Base-by-base conservation (phyloP, 2,329 filamentous ascomycete species). In the Xylariaceae sp. region DNA sequence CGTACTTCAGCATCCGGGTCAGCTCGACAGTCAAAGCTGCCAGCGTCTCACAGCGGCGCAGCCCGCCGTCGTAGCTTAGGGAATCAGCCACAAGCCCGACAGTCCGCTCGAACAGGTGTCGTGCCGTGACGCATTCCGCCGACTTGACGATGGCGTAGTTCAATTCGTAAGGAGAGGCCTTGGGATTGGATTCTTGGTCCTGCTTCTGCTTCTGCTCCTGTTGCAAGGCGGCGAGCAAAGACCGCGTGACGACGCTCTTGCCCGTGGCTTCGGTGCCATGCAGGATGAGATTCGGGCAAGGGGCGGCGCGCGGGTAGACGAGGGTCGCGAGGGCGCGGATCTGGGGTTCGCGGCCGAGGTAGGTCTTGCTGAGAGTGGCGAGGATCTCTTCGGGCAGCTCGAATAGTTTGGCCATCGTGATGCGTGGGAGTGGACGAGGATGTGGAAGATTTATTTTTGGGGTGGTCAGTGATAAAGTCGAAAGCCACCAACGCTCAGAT, bases 221-320 rank as follows among this genome's bases (percentile, higher is more conserved):
- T n/a, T 51, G 56, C 11, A 77, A 67, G 1, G 60, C 56, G 19
- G 74, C 59, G 2, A 94, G 74, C 13, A 89, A 74, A 3, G 74
- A 72, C 42, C 73, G 71, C 3, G 84, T 72, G 38, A 95, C 75
- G 36, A 79, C 78, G 24, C 81, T 87, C 67, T 97, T 97, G 31
- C 89, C 91, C 0, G 90, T 95, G 2, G 89, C 85, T 56, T 90
- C 83, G 22, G 89, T 79, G 38, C 93, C 93, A 62, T 97, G 83
- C 37, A 94, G 64, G 17, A 96, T 81, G 9, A 96, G 63, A 45
- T 87, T 86, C 9, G 80, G 72, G 42, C 85, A 86, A 42, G 79
- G 83, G 22, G 87, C 83, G n/a, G 83, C 73, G 35, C 69, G 64
- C 17, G 81, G 77, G 79, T 87, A 57, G 19, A 82, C 53, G 4